These are phyloP conservation scores for Coelastrella sp. DNA, from an alignment of 139 green algal genomes.

Conservation along the genomic window DNA sequence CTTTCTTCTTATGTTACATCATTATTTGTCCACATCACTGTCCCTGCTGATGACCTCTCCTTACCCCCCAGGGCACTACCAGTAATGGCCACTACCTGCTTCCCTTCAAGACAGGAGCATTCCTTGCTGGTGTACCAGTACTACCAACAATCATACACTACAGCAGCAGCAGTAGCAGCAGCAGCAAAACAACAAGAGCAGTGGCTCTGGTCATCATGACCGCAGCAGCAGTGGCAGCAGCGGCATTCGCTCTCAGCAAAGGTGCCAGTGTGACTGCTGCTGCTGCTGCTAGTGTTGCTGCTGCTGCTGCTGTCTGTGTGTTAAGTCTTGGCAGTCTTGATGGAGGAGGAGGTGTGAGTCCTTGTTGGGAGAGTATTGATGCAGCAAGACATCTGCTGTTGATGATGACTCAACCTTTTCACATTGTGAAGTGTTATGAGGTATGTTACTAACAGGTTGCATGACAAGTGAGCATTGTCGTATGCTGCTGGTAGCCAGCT, in stretches of 20 bases:
- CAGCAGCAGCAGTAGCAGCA: constrained; percentile 29
- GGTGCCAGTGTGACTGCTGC: neutral
- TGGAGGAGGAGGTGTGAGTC: constrained; percentile 66
- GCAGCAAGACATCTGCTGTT: constrained; percentile 80
- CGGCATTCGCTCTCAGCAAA: neutral
- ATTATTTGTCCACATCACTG: neutral
- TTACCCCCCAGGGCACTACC: constrained; percentile 84
- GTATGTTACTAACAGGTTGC: too few relatives aligned
- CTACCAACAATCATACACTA: constrained; percentile 87
- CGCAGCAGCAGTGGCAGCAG: constrained; percentile 31
- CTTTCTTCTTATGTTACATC: too few relatives aligned
- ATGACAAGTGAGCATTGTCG: too few relatives aligned
- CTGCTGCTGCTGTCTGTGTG: constrained; percentile 1
- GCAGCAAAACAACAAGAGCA: neutral
- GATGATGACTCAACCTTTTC: constrained; percentile 68
- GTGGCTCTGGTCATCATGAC: neutral
- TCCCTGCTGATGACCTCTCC: neutral
- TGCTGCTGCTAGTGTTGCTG: neutral
- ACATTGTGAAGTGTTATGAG: constrained; percentile 69
- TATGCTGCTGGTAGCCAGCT: too few relatives aligned
- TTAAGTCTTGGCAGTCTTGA: neutral
- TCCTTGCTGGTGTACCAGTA: constrained; percentile 89
- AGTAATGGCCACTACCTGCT: constrained; percentile 92
- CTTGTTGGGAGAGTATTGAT: constrained; percentile 86
- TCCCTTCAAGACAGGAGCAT: constrained; percentile 92